Base-by-base conservation (phyloP, 1,139 yeast species). In the Blastobotrys niveus region DNA sequence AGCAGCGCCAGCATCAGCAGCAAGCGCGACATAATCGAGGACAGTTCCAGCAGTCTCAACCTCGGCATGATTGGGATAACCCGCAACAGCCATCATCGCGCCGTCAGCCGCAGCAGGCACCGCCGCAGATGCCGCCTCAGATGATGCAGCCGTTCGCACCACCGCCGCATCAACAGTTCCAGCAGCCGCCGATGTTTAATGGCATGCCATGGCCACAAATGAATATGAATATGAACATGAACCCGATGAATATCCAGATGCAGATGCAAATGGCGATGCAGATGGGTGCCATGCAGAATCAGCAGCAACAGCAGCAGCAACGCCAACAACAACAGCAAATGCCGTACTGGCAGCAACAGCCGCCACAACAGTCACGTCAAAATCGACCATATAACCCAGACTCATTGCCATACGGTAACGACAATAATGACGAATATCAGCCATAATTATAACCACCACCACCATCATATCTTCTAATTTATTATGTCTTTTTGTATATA, bases 11-110 rank as follows among this genome's bases (percentile, higher is more conserved):
- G 33, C 34, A 34, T 38, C 50, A 54, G 41, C 42, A 49, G 40
- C 42, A 47, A 47, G 12, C 8, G n/a, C 46, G 36, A 21, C 22
- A 36, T 5, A 36, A 39, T 7, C 40, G 5, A 5, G 14, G n/a
- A 6, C 25, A 7, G 14, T 15, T 6, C 15, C 25, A 26, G 34
- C 33, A 22, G 12, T 12, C 7, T 21, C 20, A 49, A 19, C 33
- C 38, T 12, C 27, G 40, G 18, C 53, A 48, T 22, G 42, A 40
- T 18, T 37, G 35, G 35, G 48, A 48, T 17, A 32, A 42, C n/a
- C 57, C 48, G 15, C 40, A 38, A 17, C 47, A 49, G 47, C 10
- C 30, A 33, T 9, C 26, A 30, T 10, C 33, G 25, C 34, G 17
- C 5, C 42, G 35, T 20, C 46, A 24, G 15, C 22, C 37, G n/a